Percentiles rank a stretch among this genome's conserved stretches.
These are phyloP conservation scores for Fraxinus dipetala DNA, from an alignment of 305 asterid genomes.

Conservation along the genomic window DNA sequence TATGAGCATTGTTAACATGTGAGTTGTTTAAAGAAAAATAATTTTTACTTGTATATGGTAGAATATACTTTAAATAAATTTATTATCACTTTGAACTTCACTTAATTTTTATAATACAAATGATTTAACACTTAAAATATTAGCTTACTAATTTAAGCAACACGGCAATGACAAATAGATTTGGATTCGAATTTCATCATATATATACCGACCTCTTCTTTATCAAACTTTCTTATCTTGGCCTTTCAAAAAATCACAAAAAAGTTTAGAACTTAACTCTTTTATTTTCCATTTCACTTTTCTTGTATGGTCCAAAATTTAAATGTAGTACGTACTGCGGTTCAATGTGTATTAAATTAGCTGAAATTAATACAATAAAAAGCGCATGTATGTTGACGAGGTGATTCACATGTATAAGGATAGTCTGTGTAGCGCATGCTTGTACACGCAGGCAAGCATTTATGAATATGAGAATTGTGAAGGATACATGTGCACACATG, in stretches of 20 bases:
- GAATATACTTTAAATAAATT: not conserved
- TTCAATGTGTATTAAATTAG: not conserved
- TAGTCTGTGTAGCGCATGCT: not conserved
- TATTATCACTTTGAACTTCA: not conserved
- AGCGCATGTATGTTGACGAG: not conserved
- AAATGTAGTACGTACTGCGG: not conserved
- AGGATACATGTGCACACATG: slow-evolving; percentile 58
- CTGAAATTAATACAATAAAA: not conserved
- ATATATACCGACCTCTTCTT: too few relatives aligned
- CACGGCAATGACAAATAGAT: not conserved
- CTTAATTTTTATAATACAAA: not conserved
- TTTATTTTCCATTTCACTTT: too few relatives aligned
- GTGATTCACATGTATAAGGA: not conserved
- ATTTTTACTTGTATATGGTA: not conserved
- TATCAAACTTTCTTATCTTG: too few relatives aligned
- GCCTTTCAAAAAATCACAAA: too few relatives aligned
- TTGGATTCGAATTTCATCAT: not conserved
- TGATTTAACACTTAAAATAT: not conserved
- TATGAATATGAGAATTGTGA: slow-evolving; percentile 8
- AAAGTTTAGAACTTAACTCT: too few relatives aligned
- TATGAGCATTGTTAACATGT: too few relatives aligned
- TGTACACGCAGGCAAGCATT: slow-evolving; percentile 22
- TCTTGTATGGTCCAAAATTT: too few relatives aligned
- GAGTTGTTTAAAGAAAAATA: not conserved
- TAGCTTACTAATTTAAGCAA: not conserved